Evolutionary conservation across 192 early-diverging fungal genomes (phyloP), one percentile per base, ranked within the genome.

Genomic region (Backusella morwellensis): DNA sequence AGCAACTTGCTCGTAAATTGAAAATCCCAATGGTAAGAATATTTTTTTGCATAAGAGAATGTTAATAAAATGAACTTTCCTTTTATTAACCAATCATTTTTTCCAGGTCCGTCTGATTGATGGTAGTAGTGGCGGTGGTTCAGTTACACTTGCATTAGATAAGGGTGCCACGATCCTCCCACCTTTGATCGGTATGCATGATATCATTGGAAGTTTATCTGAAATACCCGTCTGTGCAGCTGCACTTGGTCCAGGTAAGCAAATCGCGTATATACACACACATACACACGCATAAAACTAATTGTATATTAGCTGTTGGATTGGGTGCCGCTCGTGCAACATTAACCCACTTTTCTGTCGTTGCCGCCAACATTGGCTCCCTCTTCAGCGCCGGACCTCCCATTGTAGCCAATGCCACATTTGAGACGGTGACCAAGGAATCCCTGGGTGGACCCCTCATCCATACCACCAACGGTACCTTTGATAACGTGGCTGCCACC

Each of bases 71-170:
- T 34, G 11, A 23, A 35, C 5, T 75, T 21, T n/a, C 32, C 1
- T 26, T 29, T 26, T 29, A 12, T 2, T 29, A 29, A 26, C 34
- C 41, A 23, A 35, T 68, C 26, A 41, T 35, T 71, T 14, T n/a
- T 69, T 40, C 38, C 34, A 76, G 74, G 72, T 82, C 34, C 82
- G 82, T 52, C 35, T 83, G 35, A 79, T 83, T 52, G 82, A 83
- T 68, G 82, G 82, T 26, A 83, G 82, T 56, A 77, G 75, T 66
- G 82, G 82, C 1, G 82, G 78, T 72, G 82, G 78, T 9, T 80
- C 75, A 19, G 78, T 83, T 0, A 80, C 78, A 5, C 12, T 77
- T n/a, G 52, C 67, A 15, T 41, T 83, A 50, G 70, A 72, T 26
- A 77, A 80, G 32, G 75, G 75, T 3, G 71, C 70, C 29, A 77